Conservation (phyloP, 805 yeast species). For the Wickerhamiella spandovensis region DNA sequence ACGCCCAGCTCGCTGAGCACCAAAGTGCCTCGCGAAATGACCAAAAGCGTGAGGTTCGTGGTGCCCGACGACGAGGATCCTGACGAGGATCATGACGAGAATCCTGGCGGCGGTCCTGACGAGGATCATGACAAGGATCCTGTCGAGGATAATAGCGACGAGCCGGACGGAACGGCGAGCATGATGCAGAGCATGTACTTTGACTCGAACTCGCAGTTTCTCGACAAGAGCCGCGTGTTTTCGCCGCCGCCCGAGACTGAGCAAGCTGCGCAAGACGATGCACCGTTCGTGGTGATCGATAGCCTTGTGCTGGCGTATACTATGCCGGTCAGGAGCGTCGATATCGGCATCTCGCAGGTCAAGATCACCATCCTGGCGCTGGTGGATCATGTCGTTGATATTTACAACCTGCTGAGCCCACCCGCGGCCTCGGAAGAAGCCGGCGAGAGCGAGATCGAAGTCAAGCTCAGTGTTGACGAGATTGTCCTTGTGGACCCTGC, state of each 20-base stretch:
- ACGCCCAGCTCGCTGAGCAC: background rate
- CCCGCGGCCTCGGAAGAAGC: background rate
- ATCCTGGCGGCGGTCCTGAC: background rate
- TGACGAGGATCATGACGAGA: background rate
- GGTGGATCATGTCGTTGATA: background rate
- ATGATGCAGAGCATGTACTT: slow-evolving; percentile 8
- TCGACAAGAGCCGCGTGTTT: too few relatives aligned
- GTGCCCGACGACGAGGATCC: background rate
- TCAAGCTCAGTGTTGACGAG: background rate
- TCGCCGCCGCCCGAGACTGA: too few relatives aligned
- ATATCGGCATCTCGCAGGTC: background rate
- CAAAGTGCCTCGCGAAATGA: background rate
- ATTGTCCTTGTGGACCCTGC: background rate
- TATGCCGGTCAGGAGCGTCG: background rate
- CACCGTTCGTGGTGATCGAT: background rate
- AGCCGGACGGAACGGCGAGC: too few relatives aligned
- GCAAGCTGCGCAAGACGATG: background rate
- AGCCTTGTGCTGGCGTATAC: background rate
- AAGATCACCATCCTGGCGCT: background rate
- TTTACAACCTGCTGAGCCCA: background rate
- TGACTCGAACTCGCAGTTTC: slow-evolving; percentile 5
- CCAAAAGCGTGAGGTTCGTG: background rate
- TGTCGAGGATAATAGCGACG: background rate
- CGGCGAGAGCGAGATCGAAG: background rate
- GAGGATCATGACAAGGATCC: background rate